Base-by-base conservation (phyloP, 148 eudicot species). In the Chenopodium quinoa region DNA sequence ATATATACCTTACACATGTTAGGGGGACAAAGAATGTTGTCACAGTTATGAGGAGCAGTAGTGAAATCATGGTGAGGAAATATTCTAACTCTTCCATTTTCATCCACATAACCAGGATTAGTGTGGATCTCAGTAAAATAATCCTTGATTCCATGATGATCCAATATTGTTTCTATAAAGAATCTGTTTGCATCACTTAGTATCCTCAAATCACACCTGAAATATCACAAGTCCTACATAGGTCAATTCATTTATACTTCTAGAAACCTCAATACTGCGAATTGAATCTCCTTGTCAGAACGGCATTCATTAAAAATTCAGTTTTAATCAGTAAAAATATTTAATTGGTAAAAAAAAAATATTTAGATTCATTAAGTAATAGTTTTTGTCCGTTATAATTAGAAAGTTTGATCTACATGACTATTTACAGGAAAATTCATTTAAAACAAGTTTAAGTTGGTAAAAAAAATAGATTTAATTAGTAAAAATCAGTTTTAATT, bases 1-100 rank as follows among this genome's bases (percentile, higher is more conserved):
- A 52, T 23, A 1, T 27, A 31, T 87, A 92, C 98, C 97, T 96
- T 96, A 90, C 99, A 96, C 99, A 96, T 92, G 82, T 96, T 96
- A 40, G 98, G 99, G 84, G 99, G 99, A 82, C 99, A 96, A 52
- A 83, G 87, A 47, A 29, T 71, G 85, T 94, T 90, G 64, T 87
- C 87, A 80, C 98, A 93, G 47, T 93, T 92, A 87, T 93, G 97
- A 78, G 92, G 77, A 67, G 86, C 75, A 12, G 83, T 79, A 10
- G 82, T 85, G 77, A 89, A 91, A 86, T 92, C 97, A 82, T 90
- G 88, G 80, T 58, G 87, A 52, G 98, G 94, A 9, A 66, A 66
- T 29, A 93, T 93, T 75, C 93, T 89, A 0, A 96, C 79, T 83
- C 94, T 88, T 75, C 95, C 95, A 82, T 85, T 71, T 19, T 86